phyloP scores from a whole-genome alignment of 345 rosid genomes.

The Capsella bursapastoris region DNA sequence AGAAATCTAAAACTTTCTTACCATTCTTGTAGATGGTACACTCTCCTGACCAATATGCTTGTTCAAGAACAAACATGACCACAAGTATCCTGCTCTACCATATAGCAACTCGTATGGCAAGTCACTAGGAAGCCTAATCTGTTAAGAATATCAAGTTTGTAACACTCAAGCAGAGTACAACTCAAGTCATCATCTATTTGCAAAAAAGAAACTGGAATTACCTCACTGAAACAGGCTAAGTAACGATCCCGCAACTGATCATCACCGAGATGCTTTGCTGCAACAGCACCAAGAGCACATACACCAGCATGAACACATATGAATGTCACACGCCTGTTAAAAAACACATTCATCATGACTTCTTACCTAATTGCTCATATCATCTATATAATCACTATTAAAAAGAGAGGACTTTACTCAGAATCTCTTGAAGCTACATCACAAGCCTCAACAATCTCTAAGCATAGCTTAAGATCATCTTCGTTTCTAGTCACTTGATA shows the following conservation, averaged over 20 bases:
- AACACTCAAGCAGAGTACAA: neutral
- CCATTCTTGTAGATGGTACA: conserved; percentile 48
- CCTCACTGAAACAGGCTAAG: conserved; percentile 56
- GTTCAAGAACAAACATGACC: conserved; percentile 70
- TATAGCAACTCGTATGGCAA: conserved; percentile 62
- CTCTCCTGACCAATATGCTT: conserved; percentile 52
- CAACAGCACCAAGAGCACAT: conserved; percentile 76
- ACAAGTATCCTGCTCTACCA: conserved; percentile 73
- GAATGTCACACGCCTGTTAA: conserved; percentile 61
- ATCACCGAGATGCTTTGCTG: conserved; percentile 57
- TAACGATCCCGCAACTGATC: conserved; percentile 43
- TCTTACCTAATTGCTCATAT: neutral
- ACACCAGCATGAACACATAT: conserved; percentile 68
- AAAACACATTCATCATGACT: neutral
- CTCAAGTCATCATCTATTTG: neutral
- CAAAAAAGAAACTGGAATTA: conserved; percentile 23
- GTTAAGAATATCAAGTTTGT: conserved; percentile 26
- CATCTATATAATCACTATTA: no score
- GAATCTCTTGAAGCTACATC: conserved; percentile 58
- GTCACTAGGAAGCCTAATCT: conserved; percentile 58
- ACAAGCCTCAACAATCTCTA: conserved; percentile 59
- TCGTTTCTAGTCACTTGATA: conserved; percentile 51
- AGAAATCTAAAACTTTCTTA: conserved; percentile 28
- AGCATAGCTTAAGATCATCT: conserved; percentile 54
- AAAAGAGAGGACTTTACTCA: conserved; percentile 40